phyloP scores from a whole-genome alignment of 768 basidiomycete species.

The Agrocybe chaxingu region DNA sequence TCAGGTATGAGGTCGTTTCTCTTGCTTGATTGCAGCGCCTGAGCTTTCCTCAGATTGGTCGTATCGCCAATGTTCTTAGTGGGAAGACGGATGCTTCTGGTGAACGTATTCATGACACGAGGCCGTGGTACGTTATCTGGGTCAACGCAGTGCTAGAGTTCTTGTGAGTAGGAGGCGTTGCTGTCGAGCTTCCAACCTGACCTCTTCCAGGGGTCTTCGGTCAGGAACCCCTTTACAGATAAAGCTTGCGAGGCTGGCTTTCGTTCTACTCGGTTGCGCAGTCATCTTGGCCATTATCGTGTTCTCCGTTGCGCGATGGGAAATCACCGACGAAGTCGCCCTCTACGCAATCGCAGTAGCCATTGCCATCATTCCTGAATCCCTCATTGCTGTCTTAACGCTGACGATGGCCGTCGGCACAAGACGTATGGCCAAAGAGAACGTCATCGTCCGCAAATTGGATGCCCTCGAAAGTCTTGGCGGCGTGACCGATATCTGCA shows the following conservation, averaged over 20 bases:
- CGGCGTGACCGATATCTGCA: slow-evolving; percentile 52
- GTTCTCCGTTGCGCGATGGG: slow-evolving; percentile 31
- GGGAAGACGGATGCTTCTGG: slow-evolving; percentile 19
- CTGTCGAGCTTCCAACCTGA: not conserved
- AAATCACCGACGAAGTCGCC: slow-evolving; percentile 29
- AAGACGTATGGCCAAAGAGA: slow-evolving; percentile 49
- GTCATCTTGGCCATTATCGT: slow-evolving; percentile 34
- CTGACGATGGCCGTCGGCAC: slow-evolving; percentile 60
- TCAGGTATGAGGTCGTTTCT: slow-evolving; percentile 34
- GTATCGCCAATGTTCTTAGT: slow-evolving; percentile 33
- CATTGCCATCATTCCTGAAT: slow-evolving; percentile 39
- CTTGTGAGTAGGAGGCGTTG: slow-evolving; percentile 22
- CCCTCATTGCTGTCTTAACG: slow-evolving; percentile 45
- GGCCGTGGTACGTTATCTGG: slow-evolving; percentile 21
- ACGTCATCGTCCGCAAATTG: slow-evolving; percentile 61
- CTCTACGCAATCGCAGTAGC: slow-evolving; percentile 36
- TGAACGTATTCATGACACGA: slow-evolving; percentile 9
- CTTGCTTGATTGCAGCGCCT: not conserved
- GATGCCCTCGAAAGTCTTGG: slow-evolving; percentile 64
- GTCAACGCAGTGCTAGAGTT: slow-evolving; percentile 18
- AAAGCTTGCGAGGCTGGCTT: slow-evolving; percentile 33
- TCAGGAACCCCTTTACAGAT: slow-evolving; percentile 36
- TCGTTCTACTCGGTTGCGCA: slow-evolving; percentile 31
- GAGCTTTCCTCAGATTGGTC: slow-evolving; percentile 26
- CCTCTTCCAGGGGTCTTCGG: slow-evolving; percentile 24